phyloP scores from a whole-genome alignment of 306 rosid species.

The Pterocarpus santalinus region DNA sequence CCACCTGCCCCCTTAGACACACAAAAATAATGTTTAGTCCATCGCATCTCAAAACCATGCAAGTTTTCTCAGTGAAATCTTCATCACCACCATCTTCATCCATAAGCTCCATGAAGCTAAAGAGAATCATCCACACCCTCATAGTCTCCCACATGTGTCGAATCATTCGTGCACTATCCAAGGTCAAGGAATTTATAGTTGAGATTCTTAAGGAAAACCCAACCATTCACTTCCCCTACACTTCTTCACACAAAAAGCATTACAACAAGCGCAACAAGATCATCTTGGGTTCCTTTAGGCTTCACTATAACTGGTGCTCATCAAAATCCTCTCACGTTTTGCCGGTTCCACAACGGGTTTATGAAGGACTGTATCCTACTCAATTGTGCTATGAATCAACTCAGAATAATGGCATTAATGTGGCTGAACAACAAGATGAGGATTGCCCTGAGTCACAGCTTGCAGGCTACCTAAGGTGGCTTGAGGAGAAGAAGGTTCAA shows the following conservation, averaged over 20 bases:
- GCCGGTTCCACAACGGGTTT: constrained; percentile 69
- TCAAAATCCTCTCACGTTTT: constrained; percentile 79
- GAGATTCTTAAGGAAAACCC: constrained; percentile 57
- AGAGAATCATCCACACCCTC: constrained; percentile 72
- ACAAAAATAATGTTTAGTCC: constrained; percentile 64
- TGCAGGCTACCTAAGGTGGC: constrained; percentile 85
- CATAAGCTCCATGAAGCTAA: constrained; percentile 66
- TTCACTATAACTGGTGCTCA: constrained; percentile 95
- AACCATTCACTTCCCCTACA: constrained; percentile 39
- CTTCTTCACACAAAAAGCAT: constrained; percentile 43
- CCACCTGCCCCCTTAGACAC: constrained; percentile 14
- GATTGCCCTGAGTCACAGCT: constrained; percentile 60
- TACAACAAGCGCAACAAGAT: constrained; percentile 59
- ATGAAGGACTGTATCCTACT: constrained; percentile 47
- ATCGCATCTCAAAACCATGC: constrained; percentile 55
- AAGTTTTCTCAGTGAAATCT: constrained; percentile 65
- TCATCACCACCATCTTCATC: constrained; percentile 55
- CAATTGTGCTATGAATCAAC: constrained; percentile 57
- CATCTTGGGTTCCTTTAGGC: constrained; percentile 83
- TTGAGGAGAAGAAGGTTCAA: constrained; percentile 72
- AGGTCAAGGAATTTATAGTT: constrained; percentile 60
- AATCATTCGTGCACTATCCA: constrained; percentile 67
- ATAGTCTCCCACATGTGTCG: constrained; percentile 68
- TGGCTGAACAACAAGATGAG: constrained; percentile 24
- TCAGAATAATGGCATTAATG: constrained; percentile 44